Conservation (phyloP, 2,329 filamentous ascomycete species). For the Fusarium sp. region DNA sequence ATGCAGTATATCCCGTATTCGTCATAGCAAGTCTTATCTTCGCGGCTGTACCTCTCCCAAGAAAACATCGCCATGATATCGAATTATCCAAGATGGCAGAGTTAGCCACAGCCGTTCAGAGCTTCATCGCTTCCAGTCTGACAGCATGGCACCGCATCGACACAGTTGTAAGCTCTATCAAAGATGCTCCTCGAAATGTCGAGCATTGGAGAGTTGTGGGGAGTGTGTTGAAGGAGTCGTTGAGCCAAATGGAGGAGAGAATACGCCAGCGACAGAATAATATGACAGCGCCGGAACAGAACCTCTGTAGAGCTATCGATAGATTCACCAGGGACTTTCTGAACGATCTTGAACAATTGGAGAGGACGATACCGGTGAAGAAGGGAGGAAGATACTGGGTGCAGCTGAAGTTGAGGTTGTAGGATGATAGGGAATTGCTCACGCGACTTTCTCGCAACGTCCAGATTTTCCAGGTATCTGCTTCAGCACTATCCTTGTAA, state of each 20-base stretch:
- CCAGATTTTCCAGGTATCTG: conserved; percentile 12
- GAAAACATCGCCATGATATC: conserved; percentile 1
- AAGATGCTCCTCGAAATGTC: background rate
- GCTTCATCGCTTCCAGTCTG: background rate
- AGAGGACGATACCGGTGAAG: background rate
- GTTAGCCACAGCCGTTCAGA: conserved; percentile 9
- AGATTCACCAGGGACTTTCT: conserved; percentile 1
- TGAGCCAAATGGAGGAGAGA: conserved; percentile 6
- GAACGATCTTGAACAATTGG: background rate
- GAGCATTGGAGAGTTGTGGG: conserved; percentile 9
- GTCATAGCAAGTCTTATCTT: background rate
- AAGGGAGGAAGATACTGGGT: background rate
- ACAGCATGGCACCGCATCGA: conserved; percentile 5
- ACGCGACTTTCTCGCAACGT: conserved; percentile 9
- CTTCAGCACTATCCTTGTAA: background rate
- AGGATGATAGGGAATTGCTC: conserved; percentile 3
- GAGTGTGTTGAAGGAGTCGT: background rate
- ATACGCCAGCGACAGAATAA: background rate
- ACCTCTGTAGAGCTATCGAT: conserved; percentile 1
- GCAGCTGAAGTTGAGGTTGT: background rate
- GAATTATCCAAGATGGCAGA: conserved; percentile 18
- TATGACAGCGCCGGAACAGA: conserved; percentile 3
- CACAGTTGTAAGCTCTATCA: background rate
- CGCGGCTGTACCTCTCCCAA: background rate
- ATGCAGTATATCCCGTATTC: background rate